phyloP scores from a whole-genome alignment of 371 early-diverging fungal species.

The Mucor ambiguus region DNA sequence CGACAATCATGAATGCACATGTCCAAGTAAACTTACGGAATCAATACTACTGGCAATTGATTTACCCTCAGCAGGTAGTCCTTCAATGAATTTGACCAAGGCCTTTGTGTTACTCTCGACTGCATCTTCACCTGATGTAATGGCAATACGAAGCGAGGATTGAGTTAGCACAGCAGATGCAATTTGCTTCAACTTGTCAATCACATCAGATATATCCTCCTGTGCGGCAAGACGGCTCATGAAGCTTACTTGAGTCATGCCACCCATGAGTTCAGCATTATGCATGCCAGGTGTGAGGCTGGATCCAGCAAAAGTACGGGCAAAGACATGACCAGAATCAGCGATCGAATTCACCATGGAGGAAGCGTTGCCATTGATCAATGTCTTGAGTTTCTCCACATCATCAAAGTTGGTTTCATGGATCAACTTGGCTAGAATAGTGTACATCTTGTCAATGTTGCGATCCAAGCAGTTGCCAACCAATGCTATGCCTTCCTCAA shows the following conservation, averaged over 20 bases:
- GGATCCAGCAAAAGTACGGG: slow-evolving; percentile 73
- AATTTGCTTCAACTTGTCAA: slow-evolving; percentile 65
- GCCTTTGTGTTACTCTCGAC: slow-evolving; percentile 61
- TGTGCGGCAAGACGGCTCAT: slow-evolving; percentile 68
- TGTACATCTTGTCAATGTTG: slow-evolving; percentile 77
- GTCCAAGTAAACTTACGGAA: slow-evolving; percentile 21
- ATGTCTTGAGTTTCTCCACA: slow-evolving; percentile 69
- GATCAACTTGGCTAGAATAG: slow-evolving; percentile 68
- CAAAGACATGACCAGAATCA: slow-evolving; percentile 84
- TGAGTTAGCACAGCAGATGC: slow-evolving; percentile 57
- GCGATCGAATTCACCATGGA: slow-evolving; percentile 82
- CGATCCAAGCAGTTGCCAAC: slow-evolving; percentile 74
- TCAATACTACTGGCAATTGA: slow-evolving; percentile 11
- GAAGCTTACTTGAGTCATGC: slow-evolving; percentile 83
- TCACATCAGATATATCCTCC: slow-evolving; percentile 62
- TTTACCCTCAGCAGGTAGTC: slow-evolving; percentile 39
- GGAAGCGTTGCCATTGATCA: slow-evolving; percentile 73
- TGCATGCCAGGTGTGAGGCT: slow-evolving; percentile 63
- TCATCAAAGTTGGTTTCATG: slow-evolving; percentile 80
- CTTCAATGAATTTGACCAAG: slow-evolving; percentile 54
- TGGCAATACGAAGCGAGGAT: slow-evolving; percentile 65
- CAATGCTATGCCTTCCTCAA: slow-evolving; percentile 62
- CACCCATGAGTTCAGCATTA: slow-evolving; percentile 66
- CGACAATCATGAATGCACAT: not conserved
- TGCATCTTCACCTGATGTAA: slow-evolving; percentile 69